Evolutionary conservation across 352 stramenopile genomes (phyloP), one percentile per base, ranked within the genome.

Genomic region (Pythium dissotocum): DNA sequence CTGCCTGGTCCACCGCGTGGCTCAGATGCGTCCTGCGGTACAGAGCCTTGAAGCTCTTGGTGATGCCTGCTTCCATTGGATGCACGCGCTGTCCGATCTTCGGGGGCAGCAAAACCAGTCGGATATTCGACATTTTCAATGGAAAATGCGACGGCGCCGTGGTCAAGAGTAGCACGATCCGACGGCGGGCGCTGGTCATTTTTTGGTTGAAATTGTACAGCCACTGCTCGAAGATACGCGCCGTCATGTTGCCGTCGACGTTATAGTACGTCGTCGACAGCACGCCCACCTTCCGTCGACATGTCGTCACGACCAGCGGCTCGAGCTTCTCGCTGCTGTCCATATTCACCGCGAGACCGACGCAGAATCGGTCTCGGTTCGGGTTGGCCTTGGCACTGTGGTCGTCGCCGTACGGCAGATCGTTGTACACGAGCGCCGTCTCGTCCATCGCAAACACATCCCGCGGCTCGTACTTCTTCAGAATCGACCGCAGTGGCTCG

Each of bases 191-290:
- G 26, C 38, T 33, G 38, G 42, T 51, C 65, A 71, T 71, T 26
- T 59, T 58, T 51, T 71, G 65, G 65, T 71, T 71, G 49, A 71
- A 58, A 12, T 62, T 66, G 51, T 71, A 71, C 12, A 71, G 26
- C 65, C 65, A 71, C 51, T 66, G 65, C 40, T 66, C 65, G 9
- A 66, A 71, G 49, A 71, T 66, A 13, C 65, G 58, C 16, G 65
- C 49, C 2, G 65, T 71, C 65, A 71, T 71, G n/a, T 26, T 46
- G 57, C 36, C 58, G 18, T 66, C 65, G 13, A 62, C 26, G 42
- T 66, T 71, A 28, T 54, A 57, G 12, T 61, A 71, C 3, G n/a
- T 58, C 18, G 61, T 59, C 36, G 58, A 44, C 18, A 71, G 56
- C n/a, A 51, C 51, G 30, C 58, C 40, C 18, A 58, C 8, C 16